Conservation (phyloP, 768 basidiomycete species). For the Leccinum longicurvipes region DNA sequence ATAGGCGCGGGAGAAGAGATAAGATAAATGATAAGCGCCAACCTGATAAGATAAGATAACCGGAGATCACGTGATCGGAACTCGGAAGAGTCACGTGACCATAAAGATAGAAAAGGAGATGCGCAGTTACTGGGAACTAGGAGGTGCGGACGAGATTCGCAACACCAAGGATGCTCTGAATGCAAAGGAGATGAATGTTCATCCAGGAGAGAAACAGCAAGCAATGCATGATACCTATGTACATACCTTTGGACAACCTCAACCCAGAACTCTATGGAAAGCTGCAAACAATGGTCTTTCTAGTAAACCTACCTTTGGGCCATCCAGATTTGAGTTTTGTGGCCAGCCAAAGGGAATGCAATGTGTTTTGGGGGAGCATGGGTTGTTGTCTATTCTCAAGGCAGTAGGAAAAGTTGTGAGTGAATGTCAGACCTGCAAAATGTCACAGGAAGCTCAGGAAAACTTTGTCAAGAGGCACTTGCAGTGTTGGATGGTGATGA, state of each 20-base stretch:
- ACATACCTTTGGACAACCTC: conserved; percentile 12
- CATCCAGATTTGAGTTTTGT: not conserved
- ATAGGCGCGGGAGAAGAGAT: too few species aligned
- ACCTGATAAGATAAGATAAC: too few species aligned
- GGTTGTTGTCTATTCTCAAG: not conserved
- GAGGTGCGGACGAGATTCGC: too few species aligned
- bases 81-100: too few species aligned
- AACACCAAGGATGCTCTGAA: conserved; percentile 25
- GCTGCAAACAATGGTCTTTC: conserved; percentile 36
- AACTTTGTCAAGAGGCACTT: too few species aligned
- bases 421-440: not conserved
- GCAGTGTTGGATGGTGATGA: too few species aligned
- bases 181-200: conserved; percentile 26
- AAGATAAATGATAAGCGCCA: too few species aligned
- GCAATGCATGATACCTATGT: conserved; percentile 15
- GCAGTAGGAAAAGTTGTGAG: not conserved
- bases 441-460: not conserved
- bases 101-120: too few species aligned
- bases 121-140: too few species aligned
- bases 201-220: conserved; percentile 18
- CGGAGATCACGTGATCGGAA: too few species aligned
- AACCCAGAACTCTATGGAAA: not conserved
- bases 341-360: conserved; percentile 23
- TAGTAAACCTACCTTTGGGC: not conserved
- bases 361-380: conserved; percentile 25